Percentiles rank a stretch among this genome's conserved stretches.
Evolutionary conservation across 306 rosid species (phyloP).

Genomic region (Castanea sativa): DNA sequence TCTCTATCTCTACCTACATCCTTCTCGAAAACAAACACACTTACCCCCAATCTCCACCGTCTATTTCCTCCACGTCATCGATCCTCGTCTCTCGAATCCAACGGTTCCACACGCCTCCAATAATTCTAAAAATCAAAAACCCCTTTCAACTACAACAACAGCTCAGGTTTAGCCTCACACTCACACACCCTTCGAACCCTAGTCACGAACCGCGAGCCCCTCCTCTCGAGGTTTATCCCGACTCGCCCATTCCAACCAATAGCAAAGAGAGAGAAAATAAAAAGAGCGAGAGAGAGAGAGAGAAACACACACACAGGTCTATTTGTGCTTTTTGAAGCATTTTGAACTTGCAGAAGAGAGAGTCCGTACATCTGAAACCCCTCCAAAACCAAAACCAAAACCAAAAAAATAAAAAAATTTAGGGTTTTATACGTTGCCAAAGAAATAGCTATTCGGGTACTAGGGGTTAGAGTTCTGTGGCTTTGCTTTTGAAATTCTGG

Average conservation of each 20-base stretch:
- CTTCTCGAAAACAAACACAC: constrained; percentile 80
- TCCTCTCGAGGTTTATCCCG: constrained; percentile 55
- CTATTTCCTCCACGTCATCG: constrained; percentile 40
- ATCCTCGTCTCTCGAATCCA: constrained; percentile 42
- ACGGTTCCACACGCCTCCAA: constrained; percentile 22
- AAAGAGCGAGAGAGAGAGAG: constrained; percentile 7
- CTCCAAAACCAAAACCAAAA: not conserved
- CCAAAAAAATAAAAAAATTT: not conserved
- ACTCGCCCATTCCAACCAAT: constrained; percentile 35
- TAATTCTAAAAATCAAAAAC: not conserved
- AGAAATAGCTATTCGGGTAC: not conserved
- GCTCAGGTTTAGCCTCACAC: no score
- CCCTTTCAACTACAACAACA: not conserved
- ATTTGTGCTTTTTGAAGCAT: constrained; percentile 14
- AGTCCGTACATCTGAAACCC: constrained; percentile 23
- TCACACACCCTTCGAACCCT: constrained; percentile 32
- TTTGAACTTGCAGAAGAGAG: constrained; percentile 29
- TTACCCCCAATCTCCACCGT: constrained; percentile 47
- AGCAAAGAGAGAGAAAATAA: constrained; percentile 37
- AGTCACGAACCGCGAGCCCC: constrained; percentile 43
- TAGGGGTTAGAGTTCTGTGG: not conserved
- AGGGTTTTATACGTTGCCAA: constrained; percentile 38
- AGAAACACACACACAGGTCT: not conserved
- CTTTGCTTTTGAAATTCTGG: constrained; percentile 4
- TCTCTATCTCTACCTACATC: constrained; percentile 19